phyloP scores from a whole-genome alignment of 345 rosid genomes.

The Jatropha curcas region DNA sequence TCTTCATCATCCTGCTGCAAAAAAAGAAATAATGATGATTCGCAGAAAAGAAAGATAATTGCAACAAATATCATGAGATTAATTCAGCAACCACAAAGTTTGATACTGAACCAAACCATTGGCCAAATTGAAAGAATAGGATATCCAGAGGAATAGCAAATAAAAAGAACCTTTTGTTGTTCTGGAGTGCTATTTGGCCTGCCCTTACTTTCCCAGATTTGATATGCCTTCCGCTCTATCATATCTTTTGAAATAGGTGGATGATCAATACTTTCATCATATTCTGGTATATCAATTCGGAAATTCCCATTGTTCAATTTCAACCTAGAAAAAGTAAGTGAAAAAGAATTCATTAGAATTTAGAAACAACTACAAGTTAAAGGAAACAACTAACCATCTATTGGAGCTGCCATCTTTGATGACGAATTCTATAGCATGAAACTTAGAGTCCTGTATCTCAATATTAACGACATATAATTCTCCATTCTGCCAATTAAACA shows the following conservation, averaged over 20 bases:
- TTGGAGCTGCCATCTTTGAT: slow-evolving; percentile 54
- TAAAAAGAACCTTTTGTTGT: slow-evolving; percentile 49
- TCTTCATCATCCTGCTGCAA: slow-evolving; percentile 52
- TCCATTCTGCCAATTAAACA: slow-evolving; percentile 41
- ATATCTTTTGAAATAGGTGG: slow-evolving; percentile 43
- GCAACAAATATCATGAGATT: too few relatives aligned
- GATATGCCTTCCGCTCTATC: slow-evolving; percentile 51
- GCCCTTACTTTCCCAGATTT: slow-evolving; percentile 58
- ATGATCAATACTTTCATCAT: slow-evolving; percentile 27
- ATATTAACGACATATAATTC: slow-evolving; percentile 42
- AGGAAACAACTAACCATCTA: slow-evolving; percentile 44
- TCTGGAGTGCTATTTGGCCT: slow-evolving; percentile 43
- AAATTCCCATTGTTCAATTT: slow-evolving; percentile 55
- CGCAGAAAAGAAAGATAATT: slow-evolving; percentile 17
- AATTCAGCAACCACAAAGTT: too few relatives aligned
- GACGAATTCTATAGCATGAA: slow-evolving; percentile 56
- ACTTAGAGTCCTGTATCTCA: slow-evolving; percentile 52
- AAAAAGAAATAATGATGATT: slow-evolving; percentile 1
- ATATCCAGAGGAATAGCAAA: background rate
- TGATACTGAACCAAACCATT: background rate
- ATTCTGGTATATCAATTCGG: slow-evolving; percentile 55
- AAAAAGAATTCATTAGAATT: slow-evolving; percentile 10
- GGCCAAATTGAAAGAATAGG: background rate
- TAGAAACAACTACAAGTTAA: background rate
- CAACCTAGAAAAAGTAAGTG: slow-evolving; percentile 38